Conservation (phyloP, 345 rosid species). For the Theobroma cacao region DNA sequence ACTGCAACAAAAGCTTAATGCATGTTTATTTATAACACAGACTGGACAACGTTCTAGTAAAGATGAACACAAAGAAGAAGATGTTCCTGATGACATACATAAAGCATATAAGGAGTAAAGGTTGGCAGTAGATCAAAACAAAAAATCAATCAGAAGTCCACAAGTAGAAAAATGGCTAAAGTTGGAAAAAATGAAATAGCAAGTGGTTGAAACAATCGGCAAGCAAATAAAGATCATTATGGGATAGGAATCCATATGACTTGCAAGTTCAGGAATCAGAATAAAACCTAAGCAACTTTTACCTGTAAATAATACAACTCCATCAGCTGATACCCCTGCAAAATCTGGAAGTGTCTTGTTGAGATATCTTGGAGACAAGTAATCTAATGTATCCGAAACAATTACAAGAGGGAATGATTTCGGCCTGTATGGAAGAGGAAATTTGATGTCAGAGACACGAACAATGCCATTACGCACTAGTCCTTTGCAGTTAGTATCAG, state of each 20-base stretch:
- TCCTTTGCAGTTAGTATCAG: slow-evolving; percentile 36
- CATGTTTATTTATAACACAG: background rate
- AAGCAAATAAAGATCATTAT: background rate
- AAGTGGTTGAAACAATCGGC: background rate
- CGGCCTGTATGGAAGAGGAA: slow-evolving; percentile 45
- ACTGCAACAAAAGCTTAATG: background rate
- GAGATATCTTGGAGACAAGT: slow-evolving; percentile 49
- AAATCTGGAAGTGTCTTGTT: slow-evolving; percentile 53
- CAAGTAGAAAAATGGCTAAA: background rate
- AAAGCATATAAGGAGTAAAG: background rate
- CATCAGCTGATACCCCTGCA: slow-evolving; percentile 41
- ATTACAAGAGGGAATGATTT: slow-evolving; percentile 51
- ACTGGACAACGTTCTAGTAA: background rate
- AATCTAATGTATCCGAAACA: slow-evolving; percentile 48
- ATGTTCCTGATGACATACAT: background rate
- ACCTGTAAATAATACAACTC: slow-evolving; percentile 43
- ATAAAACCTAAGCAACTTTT: slow-evolving; percentile 9
- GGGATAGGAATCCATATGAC: background rate
- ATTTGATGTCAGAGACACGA: slow-evolving; percentile 51
- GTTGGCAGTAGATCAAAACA: background rate
- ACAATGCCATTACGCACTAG: slow-evolving; percentile 43
- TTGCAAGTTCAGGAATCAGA: background rate
- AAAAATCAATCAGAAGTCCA: slow-evolving; percentile 3
- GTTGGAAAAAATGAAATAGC: background rate
- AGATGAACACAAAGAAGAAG: background rate